Evolutionary conservation across 2,329 filamentous ascomycete species (phyloP).

Genomic region (Rutstroemia sp.): DNA sequence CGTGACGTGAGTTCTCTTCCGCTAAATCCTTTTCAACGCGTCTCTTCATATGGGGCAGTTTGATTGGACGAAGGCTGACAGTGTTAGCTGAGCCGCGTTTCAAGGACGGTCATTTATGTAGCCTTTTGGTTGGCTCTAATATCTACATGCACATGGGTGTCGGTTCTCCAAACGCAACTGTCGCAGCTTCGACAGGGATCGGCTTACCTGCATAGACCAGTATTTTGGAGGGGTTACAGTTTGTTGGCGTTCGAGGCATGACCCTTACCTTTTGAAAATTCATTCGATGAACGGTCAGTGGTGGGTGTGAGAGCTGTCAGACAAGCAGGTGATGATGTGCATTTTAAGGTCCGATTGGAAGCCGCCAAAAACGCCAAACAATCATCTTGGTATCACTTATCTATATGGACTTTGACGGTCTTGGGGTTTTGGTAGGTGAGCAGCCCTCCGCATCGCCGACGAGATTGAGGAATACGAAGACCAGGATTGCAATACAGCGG

Average conservation of each 20-base stretch:
- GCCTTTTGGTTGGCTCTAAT: slow-evolving; percentile 6
- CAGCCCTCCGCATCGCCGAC: too few species aligned
- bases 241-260: background rate
- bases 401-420: too few species aligned
- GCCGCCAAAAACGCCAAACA: background rate
- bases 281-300: background rate
- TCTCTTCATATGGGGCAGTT: slow-evolving; percentile 5
- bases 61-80: slow-evolving; percentile 14
- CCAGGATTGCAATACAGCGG: too few species aligned
- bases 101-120: slow-evolving; percentile 10
- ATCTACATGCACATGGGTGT: background rate
- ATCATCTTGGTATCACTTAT: background rate
- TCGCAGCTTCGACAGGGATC: slow-evolving; percentile 7
- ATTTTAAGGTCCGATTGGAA: background rate
- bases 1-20: background rate
- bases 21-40: slow-evolving; percentile 4
- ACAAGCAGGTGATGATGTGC: background rate
- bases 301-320: background rate
- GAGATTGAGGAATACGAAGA: background rate
- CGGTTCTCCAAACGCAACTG: slow-evolving; percentile 6
- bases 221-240: slow-evolving; percentile 4
- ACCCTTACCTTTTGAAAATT: background rate
- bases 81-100: slow-evolving; percentile 14
- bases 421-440: too few species aligned
- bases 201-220: background rate